phyloP scores from a whole-genome alignment of 2,329 filamentous ascomycete genomes.

The Chaetomium sp. region DNA sequence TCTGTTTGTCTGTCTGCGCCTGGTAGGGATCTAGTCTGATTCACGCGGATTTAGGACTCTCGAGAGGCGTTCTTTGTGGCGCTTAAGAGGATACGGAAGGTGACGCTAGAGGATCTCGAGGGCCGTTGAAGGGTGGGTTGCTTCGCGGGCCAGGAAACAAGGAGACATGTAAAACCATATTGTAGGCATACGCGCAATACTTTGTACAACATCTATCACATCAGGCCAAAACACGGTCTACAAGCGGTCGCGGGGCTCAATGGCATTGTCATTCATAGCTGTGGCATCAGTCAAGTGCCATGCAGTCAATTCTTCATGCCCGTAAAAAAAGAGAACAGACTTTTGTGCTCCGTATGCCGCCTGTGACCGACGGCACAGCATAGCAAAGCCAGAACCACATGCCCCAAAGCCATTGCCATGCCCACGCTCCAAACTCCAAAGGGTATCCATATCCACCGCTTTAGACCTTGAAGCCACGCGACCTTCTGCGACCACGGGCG shows the following conservation, averaged over 20 bases:
- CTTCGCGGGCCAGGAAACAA: not conserved
- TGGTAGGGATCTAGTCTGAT: not conserved
- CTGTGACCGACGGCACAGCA: constrained; percentile 22
- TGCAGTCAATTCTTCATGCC: constrained; percentile 30
- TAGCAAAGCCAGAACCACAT: constrained; percentile 29
- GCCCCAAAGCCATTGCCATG: constrained; percentile 32
- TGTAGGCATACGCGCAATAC: not conserved
- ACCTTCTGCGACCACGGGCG: constrained; percentile 97
- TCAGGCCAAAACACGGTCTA: not conserved
- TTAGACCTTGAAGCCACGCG: constrained; percentile 99
- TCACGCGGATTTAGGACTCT: constrained; percentile 57
- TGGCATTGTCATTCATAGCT: constrained; percentile 29
- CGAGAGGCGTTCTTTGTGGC: constrained; percentile 87
- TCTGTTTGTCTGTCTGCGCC: not conserved
- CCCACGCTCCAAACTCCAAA: constrained; percentile 31
- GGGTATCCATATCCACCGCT: constrained; percentile 32
- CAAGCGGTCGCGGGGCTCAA: constrained; percentile 13
- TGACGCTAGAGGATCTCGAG: constrained; percentile 35
- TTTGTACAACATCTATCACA: constrained; percentile 6
- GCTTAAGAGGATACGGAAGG: constrained; percentile 62
- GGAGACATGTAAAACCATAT: not conserved
- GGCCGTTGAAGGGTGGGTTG: not conserved
- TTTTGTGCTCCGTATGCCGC: constrained; percentile 33
- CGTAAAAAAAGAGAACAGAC: constrained; percentile 29
- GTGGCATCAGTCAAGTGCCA: constrained; percentile 19